A percentile compares a stretch with the other conserved stretches of the same genome.
These are phyloP conservation scores for Geotrichum restrictum DNA, from an alignment of 1,139 yeast genomes.

Conservation along the genomic window DNA sequence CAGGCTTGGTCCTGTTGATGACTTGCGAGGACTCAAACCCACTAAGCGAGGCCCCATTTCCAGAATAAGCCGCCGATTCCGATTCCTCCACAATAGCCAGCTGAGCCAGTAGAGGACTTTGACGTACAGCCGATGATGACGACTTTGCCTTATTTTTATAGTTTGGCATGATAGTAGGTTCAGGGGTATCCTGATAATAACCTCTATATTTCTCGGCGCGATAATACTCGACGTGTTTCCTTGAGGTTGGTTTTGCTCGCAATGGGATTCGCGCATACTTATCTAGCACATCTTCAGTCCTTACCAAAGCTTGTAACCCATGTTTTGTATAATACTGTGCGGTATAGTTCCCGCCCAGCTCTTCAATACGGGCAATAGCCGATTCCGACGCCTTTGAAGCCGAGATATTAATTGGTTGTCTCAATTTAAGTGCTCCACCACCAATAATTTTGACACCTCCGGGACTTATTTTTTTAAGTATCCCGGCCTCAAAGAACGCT, in stretches of 20 bases:
- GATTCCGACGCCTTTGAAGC: conserved; percentile 74
- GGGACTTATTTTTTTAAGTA: conserved; percentile 60
- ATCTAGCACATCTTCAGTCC: conserved; percentile 65
- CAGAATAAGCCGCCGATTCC: conserved; percentile 19
- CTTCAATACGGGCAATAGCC: conserved; percentile 72
- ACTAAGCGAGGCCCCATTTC: conserved; percentile 23
- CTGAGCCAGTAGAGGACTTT: conserved; percentile 33
- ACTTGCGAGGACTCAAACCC: conserved; percentile 21
- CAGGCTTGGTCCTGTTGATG: conserved; percentile 13
- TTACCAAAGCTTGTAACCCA: conserved; percentile 68
- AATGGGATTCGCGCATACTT: conserved; percentile 78
- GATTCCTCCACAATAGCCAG: conserved; percentile 28
- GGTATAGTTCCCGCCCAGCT: conserved; percentile 65
- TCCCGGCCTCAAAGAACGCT: conserved; percentile 66
- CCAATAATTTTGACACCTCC: conserved; percentile 84
- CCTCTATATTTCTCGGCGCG: conserved; percentile 72
- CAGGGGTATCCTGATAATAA: conserved; percentile 48
- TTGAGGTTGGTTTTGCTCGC: conserved; percentile 78
- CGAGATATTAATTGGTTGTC: conserved; percentile 59
- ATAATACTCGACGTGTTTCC: conserved; percentile 77
- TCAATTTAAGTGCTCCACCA: conserved; percentile 54
- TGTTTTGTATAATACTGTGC: conserved; percentile 65
- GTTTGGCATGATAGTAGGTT: conserved; percentile 34
- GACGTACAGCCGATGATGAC: conserved; percentile 8
- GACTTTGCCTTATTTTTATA: conserved; percentile 28